phyloP scores from a whole-genome alignment of 805 yeast genomes.

The Ogataea minuta region DNA sequence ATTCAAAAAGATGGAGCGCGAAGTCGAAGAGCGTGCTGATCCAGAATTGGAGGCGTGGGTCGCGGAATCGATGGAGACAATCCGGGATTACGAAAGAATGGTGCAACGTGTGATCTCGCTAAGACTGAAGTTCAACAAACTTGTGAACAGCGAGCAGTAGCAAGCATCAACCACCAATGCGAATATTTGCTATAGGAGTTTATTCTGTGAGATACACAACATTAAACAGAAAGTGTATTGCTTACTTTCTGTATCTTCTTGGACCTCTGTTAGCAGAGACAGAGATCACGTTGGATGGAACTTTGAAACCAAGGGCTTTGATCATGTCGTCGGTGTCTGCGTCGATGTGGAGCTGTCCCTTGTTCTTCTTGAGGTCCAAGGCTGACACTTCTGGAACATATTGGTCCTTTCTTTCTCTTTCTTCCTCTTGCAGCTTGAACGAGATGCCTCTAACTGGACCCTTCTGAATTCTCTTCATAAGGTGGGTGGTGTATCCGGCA shows the following conservation, averaged over 20 bases:
- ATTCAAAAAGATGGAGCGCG: conserved; percentile 1
- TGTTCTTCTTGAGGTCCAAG: conserved; percentile 94
- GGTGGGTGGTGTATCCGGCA: conserved; percentile 99
- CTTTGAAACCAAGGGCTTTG: conserved; percentile 86
- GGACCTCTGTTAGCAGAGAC: conserved; percentile 88
- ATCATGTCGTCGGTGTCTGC: conserved; percentile 94
- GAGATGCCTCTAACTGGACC: conserved; percentile 99
- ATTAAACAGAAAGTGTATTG: conserved; percentile 20
- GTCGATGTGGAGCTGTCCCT: conserved; percentile 95
- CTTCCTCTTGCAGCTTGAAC: conserved; percentile 99
- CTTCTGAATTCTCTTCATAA: conserved; percentile 99
- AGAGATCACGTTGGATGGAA: conserved; percentile 82
- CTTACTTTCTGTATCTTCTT: conserved; percentile 85
- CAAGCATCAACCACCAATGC: not conserved
- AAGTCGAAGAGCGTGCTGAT: conserved; percentile 3
- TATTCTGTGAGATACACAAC: conserved; percentile 16
- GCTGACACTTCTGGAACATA: conserved; percentile 99
- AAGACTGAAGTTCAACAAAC: conserved; percentile 35
- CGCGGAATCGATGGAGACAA: conserved; percentile 33
- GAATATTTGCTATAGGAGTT: conserved; percentile 9
- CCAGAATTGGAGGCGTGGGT: conserved; percentile 36
- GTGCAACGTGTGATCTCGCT: conserved; percentile 35
- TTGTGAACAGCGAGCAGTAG: conserved; percentile 13
- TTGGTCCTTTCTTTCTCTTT: conserved; percentile 99
- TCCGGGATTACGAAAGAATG: conserved; percentile 34